phyloP scores from a whole-genome alignment of 176 grass and related monocot species.

The Calamus simplicifolius region DNA sequence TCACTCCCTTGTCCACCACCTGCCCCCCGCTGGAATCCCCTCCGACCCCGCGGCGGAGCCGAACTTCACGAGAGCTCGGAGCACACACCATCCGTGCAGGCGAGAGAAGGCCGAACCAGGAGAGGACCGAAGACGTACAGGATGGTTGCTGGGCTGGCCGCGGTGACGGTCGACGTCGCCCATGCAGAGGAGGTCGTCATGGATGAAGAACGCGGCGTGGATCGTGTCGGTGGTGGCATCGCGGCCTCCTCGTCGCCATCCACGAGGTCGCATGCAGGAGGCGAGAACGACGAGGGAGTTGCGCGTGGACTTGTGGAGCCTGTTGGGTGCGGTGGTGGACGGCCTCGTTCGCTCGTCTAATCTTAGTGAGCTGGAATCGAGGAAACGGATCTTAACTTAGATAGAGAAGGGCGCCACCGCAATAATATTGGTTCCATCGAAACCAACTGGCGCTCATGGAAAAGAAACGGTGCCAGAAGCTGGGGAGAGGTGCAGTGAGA shows the following conservation, averaged over 20 bases:
- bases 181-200: slow-evolving; percentile 62
- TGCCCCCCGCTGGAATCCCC: slow-evolving; percentile 32
- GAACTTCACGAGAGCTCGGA: slow-evolving; percentile 33
- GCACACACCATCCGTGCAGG: not conserved
- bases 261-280: slow-evolving; percentile 51
- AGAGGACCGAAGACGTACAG: slow-evolving; percentile 32
- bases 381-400: too few species aligned
- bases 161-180: slow-evolving; percentile 43
- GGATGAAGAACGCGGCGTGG: slow-evolving; percentile 37
- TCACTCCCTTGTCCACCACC: slow-evolving; percentile 27
- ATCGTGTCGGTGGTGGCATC: slow-evolving; percentile 44
- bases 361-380: not conserved
- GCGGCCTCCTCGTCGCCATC: slow-evolving; percentile 5
- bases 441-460: too few species aligned
- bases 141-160: slow-evolving; percentile 28
- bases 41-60: slow-evolving; percentile 13
- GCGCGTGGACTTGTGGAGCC: slow-evolving; percentile 29
- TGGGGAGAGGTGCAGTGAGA: too few species aligned
- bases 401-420: too few species aligned
- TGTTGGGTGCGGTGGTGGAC: not conserved
- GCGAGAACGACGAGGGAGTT: slow-evolving; percentile 43
- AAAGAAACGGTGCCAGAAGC: too few species aligned
- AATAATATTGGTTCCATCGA: too few species aligned
- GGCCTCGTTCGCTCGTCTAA: slow-evolving; percentile 20
- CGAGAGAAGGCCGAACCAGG: slow-evolving; percentile 35